These are phyloP conservation scores for Curvularia hawaiiensis DNA, from an alignment of 2,329 filamentous ascomycete genomes.

Conservation along the genomic window DNA sequence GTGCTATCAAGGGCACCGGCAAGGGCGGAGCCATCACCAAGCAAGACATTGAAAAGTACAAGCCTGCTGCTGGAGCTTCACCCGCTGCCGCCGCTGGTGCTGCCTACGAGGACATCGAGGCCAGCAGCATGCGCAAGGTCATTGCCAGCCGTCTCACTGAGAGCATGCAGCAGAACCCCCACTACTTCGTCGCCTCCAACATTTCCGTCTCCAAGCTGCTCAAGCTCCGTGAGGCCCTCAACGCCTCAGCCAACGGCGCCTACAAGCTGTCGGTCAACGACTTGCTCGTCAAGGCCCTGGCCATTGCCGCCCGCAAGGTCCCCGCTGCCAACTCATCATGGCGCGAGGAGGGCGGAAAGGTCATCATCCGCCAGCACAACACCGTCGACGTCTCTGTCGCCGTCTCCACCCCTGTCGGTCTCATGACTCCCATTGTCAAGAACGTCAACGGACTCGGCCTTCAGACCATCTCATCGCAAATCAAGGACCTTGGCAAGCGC, in stretches of 20 bases:
- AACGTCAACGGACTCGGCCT: conserved; percentile 86
- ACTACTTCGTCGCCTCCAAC: conserved; percentile 93
- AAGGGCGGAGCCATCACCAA: conserved; percentile 86
- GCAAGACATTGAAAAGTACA: conserved; percentile 89
- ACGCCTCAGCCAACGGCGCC: conserved; percentile 83
- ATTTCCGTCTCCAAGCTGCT: conserved; percentile 94
- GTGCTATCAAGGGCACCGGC: conserved; percentile 83
- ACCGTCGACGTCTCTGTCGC: conserved; percentile 94
- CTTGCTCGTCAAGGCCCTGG: conserved; percentile 97
- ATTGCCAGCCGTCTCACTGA: conserved; percentile 90
- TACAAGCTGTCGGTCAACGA: conserved; percentile 99
- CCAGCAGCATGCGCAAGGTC: conserved; percentile 95
- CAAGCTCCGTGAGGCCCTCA: conserved; percentile 93
- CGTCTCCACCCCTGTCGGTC: conserved; percentile 87
- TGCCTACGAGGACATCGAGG: conserved; percentile 80
- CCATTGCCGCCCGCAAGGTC: conserved; percentile 87
- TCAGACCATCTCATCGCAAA: conserved; percentile 80
- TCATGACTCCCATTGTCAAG: conserved; percentile 97
- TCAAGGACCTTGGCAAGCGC: conserved; percentile 97
- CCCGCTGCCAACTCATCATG: conserved; percentile 96
- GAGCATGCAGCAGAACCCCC: conserved; percentile 91
- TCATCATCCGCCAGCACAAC: conserved; percentile 89
- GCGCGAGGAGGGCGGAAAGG: conserved; percentile 75
- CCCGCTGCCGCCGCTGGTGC: conserved; percentile 60
- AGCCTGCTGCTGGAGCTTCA: conserved; percentile 58